Evolutionary conservation across 176 grass and related monocot genomes (phyloP).

Genomic region (Typha latifolia): DNA sequence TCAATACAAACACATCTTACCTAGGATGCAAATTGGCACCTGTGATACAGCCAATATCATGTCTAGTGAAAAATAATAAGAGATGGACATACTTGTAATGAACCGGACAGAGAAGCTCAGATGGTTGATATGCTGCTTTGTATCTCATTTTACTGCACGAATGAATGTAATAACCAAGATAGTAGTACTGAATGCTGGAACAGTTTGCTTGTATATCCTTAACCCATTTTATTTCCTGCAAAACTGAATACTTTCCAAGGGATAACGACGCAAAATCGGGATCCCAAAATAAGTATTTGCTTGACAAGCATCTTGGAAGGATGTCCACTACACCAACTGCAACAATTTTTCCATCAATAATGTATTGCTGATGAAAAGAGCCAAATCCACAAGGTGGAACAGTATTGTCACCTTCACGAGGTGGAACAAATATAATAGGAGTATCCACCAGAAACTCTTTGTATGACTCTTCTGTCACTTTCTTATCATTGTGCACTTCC

Average conservation of each 20-base stretch:
- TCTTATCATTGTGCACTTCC: slow-evolving; percentile 71
- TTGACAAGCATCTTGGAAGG: slow-evolving; percentile 92
- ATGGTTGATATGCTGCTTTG: slow-evolving; percentile 91
- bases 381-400: slow-evolving; percentile 74
- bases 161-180: slow-evolving; percentile 97
- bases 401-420: slow-evolving; percentile 39
- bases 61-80: background rate
- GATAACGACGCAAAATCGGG: slow-evolving; percentile 86
- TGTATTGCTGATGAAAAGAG: slow-evolving; percentile 95
- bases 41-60: slow-evolving; percentile 1
- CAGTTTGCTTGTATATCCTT: slow-evolving; percentile 48
- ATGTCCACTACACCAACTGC: slow-evolving; percentile 97
- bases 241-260: slow-evolving; percentile 88
- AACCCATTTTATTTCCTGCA: slow-evolving; percentile 87
- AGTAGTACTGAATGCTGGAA: slow-evolving; percentile 78
- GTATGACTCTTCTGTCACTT: slow-evolving; percentile 70
- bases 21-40: background rate
- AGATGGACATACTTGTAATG: slow-evolving; percentile 57
- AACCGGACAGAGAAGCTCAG: slow-evolving; percentile 85
- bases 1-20: no score
- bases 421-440: slow-evolving; percentile 63
- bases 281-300: slow-evolving; percentile 99
- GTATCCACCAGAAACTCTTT: slow-evolving; percentile 76
- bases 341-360: slow-evolving; percentile 89
- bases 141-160: slow-evolving; percentile 98